Conservation (phyloP, 176 grass and related monocot species). For the Carex cristatella region DNA sequence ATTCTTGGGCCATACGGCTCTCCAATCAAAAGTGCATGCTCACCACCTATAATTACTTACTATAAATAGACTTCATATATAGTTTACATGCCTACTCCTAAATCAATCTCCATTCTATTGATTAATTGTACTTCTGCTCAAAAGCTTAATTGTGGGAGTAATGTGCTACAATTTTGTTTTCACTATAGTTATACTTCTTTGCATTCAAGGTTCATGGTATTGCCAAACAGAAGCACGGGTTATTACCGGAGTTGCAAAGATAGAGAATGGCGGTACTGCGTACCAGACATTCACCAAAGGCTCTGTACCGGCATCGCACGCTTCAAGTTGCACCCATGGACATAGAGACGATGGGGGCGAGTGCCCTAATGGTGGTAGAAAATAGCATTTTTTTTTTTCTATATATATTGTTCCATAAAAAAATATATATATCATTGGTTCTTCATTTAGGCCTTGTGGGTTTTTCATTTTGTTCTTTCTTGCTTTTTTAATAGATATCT, state of each 20-base stretch:
- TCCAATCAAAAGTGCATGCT: not conserved
- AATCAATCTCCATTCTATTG: not conserved
- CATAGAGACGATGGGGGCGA: not conserved
- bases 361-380: not conserved
- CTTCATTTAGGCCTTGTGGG: not conserved
- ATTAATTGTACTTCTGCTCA: not conserved
- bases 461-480: not conserved
- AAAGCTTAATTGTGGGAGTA: not conserved
- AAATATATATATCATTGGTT: not conserved
- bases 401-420: not conserved
- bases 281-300: not conserved
- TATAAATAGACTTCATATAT: not conserved
- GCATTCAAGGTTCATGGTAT: conserved; percentile 2
- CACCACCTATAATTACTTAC: not conserved
- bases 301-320: not conserved
- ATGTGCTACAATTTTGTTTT: not conserved
- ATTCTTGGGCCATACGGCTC: not conserved
- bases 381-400: not conserved
- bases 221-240: not conserved
- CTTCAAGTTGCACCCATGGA: conserved; percentile 4
- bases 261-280: not conserved
- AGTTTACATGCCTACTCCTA: not conserved
- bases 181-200: not conserved
- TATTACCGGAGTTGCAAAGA: not conserved
- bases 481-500: not conserved